phyloP scores from a whole-genome alignment of 2,329 filamentous ascomycete species.

The Tolypocladium album region DNA sequence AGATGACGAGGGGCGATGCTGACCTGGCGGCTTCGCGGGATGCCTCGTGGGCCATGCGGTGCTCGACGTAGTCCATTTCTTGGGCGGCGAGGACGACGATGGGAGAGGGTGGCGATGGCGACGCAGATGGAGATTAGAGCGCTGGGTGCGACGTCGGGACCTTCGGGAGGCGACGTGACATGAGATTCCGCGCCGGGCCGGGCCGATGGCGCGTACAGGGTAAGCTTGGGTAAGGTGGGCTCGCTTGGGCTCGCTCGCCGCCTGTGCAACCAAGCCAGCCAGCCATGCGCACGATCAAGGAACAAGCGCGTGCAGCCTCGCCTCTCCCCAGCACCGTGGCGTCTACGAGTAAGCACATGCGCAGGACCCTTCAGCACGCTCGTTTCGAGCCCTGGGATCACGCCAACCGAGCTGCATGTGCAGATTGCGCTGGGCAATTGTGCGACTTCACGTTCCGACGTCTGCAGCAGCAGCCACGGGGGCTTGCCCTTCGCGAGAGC shows the following conservation, averaged over 20 bases:
- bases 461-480: background rate
- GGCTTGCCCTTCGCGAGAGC: too few relatives aligned
- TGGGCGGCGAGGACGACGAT: background rate
- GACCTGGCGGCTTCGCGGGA: conserved; percentile 30
- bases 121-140: background rate
- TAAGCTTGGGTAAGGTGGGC: background rate
- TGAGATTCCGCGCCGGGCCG: background rate
- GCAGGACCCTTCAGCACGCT: background rate
- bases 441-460: background rate
- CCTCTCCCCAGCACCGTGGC: background rate
- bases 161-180: background rate
- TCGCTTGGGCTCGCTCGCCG: too few relatives aligned
- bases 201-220: background rate
- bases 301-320: background rate
- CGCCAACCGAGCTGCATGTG: background rate
- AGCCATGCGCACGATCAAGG: background rate
- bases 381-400: background rate
- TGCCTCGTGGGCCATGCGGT: conserved; percentile 43
- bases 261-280: background rate
- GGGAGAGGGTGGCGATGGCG: background rate
- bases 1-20: background rate
- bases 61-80: conserved; percentile 46
- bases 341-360: background rate
- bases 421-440: background rate
- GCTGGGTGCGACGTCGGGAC: background rate